A percentile compares a stretch with the other conserved stretches of the same genome.
Conservation (phyloP, 495 filamentous ascomycete genomes). For the Saxispiralis lemnorum region DNA sequence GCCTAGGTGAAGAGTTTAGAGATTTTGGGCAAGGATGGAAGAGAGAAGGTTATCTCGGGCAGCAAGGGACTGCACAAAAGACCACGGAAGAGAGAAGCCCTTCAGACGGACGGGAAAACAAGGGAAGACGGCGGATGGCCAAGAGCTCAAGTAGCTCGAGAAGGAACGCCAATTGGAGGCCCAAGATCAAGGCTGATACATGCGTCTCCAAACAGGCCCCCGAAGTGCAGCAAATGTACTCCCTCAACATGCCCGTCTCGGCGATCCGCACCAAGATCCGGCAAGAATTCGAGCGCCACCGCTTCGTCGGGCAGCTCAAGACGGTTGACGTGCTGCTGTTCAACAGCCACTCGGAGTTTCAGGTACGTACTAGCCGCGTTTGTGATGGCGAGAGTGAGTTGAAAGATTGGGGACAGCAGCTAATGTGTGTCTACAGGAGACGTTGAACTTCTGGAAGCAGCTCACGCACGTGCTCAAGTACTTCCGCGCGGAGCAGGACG, state of each 20-base stretch:
- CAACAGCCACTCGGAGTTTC: constrained; percentile 77
- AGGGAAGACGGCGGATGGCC: too few species aligned
- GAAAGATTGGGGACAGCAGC: not conserved
- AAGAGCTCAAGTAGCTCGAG: too few species aligned
- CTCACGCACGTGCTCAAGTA: constrained; percentile 91
- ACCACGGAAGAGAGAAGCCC: too few species aligned
- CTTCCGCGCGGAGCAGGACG: constrained; percentile 79
- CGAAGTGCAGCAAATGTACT: constrained; percentile 92
- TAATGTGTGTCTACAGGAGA: constrained; percentile 50
- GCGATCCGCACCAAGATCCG: constrained; percentile 81
- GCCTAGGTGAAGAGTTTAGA: too few species aligned
- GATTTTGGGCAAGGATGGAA: too few species aligned
- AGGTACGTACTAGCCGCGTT: constrained; percentile 31
- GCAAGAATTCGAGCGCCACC: constrained; percentile 91
- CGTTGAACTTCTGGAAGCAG: constrained; percentile 98
- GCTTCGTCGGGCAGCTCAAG: constrained; percentile 74
- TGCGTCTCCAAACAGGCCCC: constrained; percentile 48
- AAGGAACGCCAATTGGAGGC: too few species aligned
- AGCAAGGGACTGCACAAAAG: too few species aligned
- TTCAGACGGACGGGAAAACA: too few species aligned
- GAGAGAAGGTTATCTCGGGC: too few species aligned
- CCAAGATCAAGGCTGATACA: too few species aligned
- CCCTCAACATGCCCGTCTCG: constrained; percentile 71
- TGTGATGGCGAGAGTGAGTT: not conserved
- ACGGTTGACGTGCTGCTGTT: constrained; percentile 78